Evolutionary conservation across 202 grass and related monocot species (phyloP).

Genomic region (Saccharum hybrid): DNA sequence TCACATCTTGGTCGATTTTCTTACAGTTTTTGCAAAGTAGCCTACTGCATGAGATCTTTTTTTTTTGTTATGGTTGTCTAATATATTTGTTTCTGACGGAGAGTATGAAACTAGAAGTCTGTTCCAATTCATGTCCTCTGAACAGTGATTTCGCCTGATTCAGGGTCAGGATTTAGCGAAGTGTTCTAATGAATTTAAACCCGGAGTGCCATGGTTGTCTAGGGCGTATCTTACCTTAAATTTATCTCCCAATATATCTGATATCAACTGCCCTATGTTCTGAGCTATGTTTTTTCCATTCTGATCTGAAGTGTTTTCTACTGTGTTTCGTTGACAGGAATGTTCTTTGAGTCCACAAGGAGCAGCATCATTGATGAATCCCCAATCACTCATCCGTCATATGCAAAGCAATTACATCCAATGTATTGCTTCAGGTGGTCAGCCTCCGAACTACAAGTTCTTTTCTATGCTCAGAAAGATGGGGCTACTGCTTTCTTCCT

Average conservation of each 20-base stretch:
- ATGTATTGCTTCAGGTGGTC: conserved; percentile 97
- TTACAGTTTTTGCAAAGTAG: conserved; percentile 7
- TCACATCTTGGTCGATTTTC: conserved; percentile 10
- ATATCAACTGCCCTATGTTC: conserved; percentile 9
- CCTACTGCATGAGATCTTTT: not conserved
- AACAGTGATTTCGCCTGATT: not conserved
- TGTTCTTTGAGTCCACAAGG: conserved; percentile 80
- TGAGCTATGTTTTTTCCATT: conserved; percentile 7
- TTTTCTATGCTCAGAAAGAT: conserved; percentile 95
- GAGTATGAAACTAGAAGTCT: not conserved
- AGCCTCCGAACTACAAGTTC: conserved; percentile 96
- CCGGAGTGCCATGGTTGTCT: not conserved
- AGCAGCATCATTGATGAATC: conserved; percentile 68
- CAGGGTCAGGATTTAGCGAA: conserved; percentile 11
- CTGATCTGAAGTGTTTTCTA: not conserved
- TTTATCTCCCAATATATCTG: not conserved
- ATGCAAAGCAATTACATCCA: conserved; percentile 90
- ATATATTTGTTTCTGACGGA: conserved; percentile 1
- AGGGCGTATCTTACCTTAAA: conserved; percentile 28
- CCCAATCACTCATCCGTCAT: conserved; percentile 87
- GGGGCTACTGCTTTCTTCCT: conserved; percentile 75
- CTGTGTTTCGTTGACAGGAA: conserved; percentile 53
- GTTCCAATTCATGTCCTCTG: not conserved
- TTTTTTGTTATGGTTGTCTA: not conserved
- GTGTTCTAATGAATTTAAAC: not conserved